These are phyloP conservation scores for Cystoisospora suis DNA, from an alignment of 169 alveolate species.

Conservation along the genomic window DNA sequence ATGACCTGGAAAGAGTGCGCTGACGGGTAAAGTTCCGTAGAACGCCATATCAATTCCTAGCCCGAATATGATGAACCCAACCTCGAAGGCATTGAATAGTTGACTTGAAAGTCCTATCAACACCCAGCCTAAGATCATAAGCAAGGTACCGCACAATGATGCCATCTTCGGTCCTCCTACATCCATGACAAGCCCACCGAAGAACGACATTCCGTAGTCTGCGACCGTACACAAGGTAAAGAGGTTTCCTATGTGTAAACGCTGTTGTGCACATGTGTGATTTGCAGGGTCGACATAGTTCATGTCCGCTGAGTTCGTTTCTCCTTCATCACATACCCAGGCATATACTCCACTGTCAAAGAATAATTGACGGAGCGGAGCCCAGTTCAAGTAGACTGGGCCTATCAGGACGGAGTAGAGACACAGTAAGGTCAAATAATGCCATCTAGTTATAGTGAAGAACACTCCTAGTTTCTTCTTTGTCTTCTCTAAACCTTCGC, in stretches of 20 bases:
- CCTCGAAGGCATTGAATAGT: not conserved
- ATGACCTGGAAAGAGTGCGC: conserved; percentile 28
- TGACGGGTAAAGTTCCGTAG: conserved; percentile 39
- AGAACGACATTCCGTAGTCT: conserved; percentile 54
- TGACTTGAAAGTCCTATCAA: conserved; percentile 15
- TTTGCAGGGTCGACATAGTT: not conserved
- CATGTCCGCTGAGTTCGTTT: not conserved
- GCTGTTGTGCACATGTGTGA: conserved; percentile 40
- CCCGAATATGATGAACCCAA: conserved; percentile 36
- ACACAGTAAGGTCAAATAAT: not conserved
- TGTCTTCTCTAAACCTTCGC: no score
- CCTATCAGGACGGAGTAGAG: conserved; percentile 37
- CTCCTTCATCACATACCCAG: conserved; percentile 41
- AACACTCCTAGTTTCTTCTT: no score
- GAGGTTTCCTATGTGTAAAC: conserved; percentile 31
- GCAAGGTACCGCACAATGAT: not conserved
- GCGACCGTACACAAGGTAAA: conserved; percentile 42
- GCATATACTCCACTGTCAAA: conserved; percentile 37
- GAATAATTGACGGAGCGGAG: conserved; percentile 53
- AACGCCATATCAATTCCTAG: conserved; percentile 58
- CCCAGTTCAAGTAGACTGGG: conserved; percentile 58
- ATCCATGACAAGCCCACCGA: conserved; percentile 58
- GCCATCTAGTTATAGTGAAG: conserved; percentile 30
- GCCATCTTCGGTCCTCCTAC: conserved; percentile 47
- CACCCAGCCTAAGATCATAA: conserved; percentile 55